These are phyloP conservation scores for Moringa oleifera DNA, from an alignment of 345 rosid genomes.

Conservation along the genomic window DNA sequence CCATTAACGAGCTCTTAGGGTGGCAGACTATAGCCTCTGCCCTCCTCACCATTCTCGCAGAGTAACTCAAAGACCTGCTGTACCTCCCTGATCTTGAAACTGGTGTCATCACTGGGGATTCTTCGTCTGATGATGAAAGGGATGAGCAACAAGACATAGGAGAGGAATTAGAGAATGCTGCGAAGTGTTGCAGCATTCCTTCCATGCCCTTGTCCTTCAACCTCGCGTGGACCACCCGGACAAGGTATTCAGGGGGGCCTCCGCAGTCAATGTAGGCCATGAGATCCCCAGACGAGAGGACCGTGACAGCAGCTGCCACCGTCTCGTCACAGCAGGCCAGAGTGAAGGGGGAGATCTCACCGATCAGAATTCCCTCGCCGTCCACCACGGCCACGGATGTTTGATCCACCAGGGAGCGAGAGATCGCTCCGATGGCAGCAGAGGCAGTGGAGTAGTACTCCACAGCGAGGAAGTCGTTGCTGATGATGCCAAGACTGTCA, in stretches of 20 bases:
- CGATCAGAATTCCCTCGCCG: constrained; percentile 46
- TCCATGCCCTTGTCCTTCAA: constrained; percentile 41
- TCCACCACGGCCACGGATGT: constrained; percentile 77
- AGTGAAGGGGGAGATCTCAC: constrained; percentile 76
- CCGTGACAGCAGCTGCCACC: constrained; percentile 60
- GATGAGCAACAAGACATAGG: constrained; percentile 20
- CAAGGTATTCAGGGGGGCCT: constrained; percentile 75
- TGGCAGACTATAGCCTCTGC: constrained; percentile 89
- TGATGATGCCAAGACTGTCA: constrained; percentile 55
- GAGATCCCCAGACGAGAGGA: constrained; percentile 68
- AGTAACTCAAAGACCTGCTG: constrained; percentile 58
- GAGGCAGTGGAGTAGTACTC: constrained; percentile 66
- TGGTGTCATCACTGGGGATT: constrained; percentile 19
- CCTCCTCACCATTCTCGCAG: constrained; percentile 69
- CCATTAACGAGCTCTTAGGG: constrained; percentile 78
- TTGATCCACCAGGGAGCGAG: constrained; percentile 40
- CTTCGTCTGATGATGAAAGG: constrained; percentile 69
- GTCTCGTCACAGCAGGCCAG: constrained; percentile 61
- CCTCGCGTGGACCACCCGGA: constrained; percentile 40
- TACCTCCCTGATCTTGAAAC: constrained; percentile 26
- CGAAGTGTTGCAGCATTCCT: constrained; percentile 47
- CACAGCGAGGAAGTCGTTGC: constrained; percentile 38
- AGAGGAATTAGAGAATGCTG: constrained; percentile 17
- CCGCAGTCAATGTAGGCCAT: constrained; percentile 87
- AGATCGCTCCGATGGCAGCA: constrained; percentile 42